Evolutionary conservation across 2,329 filamentous ascomycete species (phyloP), one percentile per base, ranked within the genome.

Genomic region (Mariannaea sp.): DNA sequence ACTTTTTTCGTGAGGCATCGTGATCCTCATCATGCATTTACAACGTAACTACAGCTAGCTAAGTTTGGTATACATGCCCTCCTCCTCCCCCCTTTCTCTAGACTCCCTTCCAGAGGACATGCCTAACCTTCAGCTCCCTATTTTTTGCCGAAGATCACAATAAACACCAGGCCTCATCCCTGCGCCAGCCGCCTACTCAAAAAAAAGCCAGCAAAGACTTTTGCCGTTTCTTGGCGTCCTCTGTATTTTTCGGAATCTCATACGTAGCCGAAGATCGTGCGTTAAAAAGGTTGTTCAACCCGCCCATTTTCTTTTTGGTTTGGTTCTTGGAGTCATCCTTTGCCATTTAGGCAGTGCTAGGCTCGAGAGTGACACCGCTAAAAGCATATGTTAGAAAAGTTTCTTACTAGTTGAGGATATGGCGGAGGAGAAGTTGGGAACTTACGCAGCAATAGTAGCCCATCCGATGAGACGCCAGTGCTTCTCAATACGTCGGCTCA

Each of bases 401-500:
- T 22, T n/a, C n/a, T n/a, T n/a, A n/a, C n/a, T n/a, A n/a, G n/a
- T n/a, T 16, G 16, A 6, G 10, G 27, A 36, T 9, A 36, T 13
- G 7, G 33, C 4, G 19, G 40, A 29, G 17, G 17, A 41, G n/a
- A 12, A 29, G 16, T 20, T 45, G n/a, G 17, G 16, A 57, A 79
- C 80, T 78, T 77, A 83, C 80, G 81, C 81, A 66, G 87, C 85
- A 71, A 91, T 90, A 62, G 89, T 92, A 55, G 89, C 89, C 90
- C 90, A 95, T 66, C 91, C 90, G 68, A 96, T 95, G 70, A 95
- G 81, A 77, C 92, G 90, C 93, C 93, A 97, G 77, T 97, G 93
- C 85, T 97, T 97, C 77, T 99, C 94, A 69, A 97, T 97, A 86
- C 94, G 90, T 77, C 94, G 84, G 73, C 87, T 92, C 70, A 99